Conservation (phyloP, 495 filamentous ascomycete genomes). For the Aspergillus sparsus region DNA sequence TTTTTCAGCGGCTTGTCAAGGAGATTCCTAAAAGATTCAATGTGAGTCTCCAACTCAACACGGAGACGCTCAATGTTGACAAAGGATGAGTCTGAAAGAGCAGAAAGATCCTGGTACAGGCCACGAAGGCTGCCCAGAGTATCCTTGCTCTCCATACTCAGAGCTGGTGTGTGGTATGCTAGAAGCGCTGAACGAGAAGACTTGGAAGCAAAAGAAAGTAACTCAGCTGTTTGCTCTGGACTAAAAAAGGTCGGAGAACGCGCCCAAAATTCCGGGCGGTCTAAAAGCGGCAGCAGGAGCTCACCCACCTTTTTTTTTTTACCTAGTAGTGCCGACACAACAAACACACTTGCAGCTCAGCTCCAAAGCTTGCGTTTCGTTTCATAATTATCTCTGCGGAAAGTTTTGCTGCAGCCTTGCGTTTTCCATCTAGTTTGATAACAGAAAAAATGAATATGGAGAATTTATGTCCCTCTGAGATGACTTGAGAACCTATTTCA, state of each 20-base stretch:
- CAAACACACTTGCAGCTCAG: not conserved
- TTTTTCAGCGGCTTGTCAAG: conserved; percentile 73
- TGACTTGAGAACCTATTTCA: conserved; percentile 8
- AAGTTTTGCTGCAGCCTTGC: too few relatives aligned
- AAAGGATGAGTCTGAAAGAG: conserved; percentile 61
- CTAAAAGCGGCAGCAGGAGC: conserved; percentile 26
- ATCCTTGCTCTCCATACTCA: conserved; percentile 63
- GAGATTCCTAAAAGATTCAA: conserved; percentile 72
- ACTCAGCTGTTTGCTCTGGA: conserved; percentile 31
- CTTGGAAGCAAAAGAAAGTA: conserved; percentile 21
- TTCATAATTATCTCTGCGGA: too few relatives aligned
- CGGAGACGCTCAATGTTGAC: conserved; percentile 63
- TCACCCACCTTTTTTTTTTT: conserved; percentile 2
- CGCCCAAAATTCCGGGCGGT: conserved; percentile 43
- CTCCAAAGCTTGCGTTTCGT: not conserved
- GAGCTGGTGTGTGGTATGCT: conserved; percentile 13
- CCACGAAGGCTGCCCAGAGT: conserved; percentile 68
- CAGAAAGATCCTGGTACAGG: conserved; percentile 75
- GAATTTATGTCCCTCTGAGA: not conserved
- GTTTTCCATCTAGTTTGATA: too few relatives aligned
- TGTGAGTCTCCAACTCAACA: conserved; percentile 65
- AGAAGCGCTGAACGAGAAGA: conserved; percentile 30
- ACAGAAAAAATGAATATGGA: conserved; percentile 6
- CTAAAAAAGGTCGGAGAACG: conserved; percentile 42
- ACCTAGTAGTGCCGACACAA: conserved; percentile 19